Conservation (phyloP, 2,329 filamentous ascomycete genomes). For the Hymenoscyphus linearis region DNA sequence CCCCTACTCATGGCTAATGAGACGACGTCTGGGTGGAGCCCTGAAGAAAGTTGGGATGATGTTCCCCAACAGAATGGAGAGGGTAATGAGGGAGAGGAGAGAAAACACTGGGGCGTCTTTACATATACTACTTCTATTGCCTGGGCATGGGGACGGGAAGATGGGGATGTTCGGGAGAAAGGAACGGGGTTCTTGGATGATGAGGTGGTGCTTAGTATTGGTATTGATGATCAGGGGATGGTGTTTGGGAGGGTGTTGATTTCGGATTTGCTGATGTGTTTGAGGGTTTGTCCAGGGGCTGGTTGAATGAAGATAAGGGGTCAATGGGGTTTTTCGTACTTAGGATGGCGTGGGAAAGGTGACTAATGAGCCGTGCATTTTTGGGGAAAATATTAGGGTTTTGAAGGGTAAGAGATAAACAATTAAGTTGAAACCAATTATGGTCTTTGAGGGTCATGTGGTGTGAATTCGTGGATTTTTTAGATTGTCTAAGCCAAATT, state of each 20-base stretch:
- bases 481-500: no score
- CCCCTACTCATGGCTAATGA: conserved; percentile 35
- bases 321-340: no score
- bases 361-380: no score
- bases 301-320: background rate
- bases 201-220: conserved; percentile 36
- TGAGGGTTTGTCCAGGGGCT: conserved; percentile 46
- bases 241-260: conserved; percentile 32
- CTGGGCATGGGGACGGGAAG: conserved; percentile 33
- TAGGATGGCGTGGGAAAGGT: no score
- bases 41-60: conserved; percentile 34
- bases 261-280: conserved; percentile 32
- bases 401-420: no score
- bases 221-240: conserved; percentile 34
- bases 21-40: conserved; percentile 33
- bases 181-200: conserved; percentile 35
- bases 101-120: conserved; percentile 30
- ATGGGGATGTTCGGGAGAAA: conserved; percentile 32
- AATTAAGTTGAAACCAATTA: no score
- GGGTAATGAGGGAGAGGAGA: conserved; percentile 11
- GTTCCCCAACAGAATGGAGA: conserved; percentile 15
- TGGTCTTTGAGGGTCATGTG: no score
- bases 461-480: no score
- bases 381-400: no score
- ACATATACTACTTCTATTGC: conserved; percentile 37